Evolutionary conservation across 1,284 basidiomycete genomes (phyloP).

Genomic region (Gastroboletus turbinatus): DNA sequence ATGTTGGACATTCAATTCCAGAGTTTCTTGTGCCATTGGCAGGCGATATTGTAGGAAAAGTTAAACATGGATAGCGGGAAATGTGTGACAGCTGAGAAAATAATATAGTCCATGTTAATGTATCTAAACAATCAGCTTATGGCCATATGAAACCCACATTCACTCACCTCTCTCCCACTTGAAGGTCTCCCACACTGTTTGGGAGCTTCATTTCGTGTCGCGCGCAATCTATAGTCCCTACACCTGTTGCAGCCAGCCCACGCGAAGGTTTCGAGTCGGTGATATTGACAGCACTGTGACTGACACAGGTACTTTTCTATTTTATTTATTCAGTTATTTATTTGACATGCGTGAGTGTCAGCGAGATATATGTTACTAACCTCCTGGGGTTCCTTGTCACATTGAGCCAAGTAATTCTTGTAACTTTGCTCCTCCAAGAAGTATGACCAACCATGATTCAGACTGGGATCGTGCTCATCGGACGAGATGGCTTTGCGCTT

Average conservation of each 20-base stretch:
- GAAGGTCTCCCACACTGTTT: not conserved
- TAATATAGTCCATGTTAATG: not conserved
- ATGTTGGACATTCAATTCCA: not conserved
- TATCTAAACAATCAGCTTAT: no score
- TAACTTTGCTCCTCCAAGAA: no score
- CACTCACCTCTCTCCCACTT: not conserved
- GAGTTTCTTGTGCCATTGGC: not conserved
- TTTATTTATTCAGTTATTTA: no score
- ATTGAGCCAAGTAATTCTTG: no score
- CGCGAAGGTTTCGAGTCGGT: not conserved
- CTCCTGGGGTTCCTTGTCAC: no score
- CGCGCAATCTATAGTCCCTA: not conserved
- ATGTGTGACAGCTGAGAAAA: not conserved
- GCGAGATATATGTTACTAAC: no score
- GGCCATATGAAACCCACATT: no score
- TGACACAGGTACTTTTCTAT: not conserved
- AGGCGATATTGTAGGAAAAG: not conserved
- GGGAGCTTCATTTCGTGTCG: not conserved
- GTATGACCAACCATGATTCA: not conserved
- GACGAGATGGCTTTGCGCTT: not conserved
- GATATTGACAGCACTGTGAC: conserved; percentile 4
- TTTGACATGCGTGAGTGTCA: no score
- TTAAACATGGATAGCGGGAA: not conserved
- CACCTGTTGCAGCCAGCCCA: not conserved
- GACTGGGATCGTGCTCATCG: not conserved